These are phyloP conservation scores for Litchi chinensis DNA, from an alignment of 345 rosid genomes.

Conservation along the genomic window DNA sequence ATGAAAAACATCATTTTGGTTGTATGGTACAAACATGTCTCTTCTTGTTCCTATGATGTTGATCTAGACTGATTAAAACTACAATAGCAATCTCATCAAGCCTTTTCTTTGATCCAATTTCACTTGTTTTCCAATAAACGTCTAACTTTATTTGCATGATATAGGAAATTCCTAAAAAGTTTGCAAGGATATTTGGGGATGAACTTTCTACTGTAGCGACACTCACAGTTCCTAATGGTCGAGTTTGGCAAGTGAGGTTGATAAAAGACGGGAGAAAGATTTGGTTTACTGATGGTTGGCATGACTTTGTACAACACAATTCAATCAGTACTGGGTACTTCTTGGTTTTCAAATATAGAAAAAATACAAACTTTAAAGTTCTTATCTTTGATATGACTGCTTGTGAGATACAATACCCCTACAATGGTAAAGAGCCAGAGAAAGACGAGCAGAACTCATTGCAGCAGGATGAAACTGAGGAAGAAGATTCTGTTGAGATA, in stretches of 20 bases:
- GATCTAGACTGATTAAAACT: too few relatives aligned
- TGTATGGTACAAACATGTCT: too few relatives aligned
- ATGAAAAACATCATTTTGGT: too few relatives aligned
- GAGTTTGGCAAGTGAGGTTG: conserved; percentile 38
- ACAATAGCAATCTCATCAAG: too few relatives aligned
- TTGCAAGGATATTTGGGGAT: conserved; percentile 31
- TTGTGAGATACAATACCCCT: conserved; percentile 39
- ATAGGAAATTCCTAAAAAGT: conserved; percentile 41
- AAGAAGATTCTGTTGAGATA: not conserved
- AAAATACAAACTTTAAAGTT: conserved; percentile 35
- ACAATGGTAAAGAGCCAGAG: not conserved
- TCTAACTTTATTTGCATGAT: not conserved
- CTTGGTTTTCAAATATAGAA: conserved; percentile 39
- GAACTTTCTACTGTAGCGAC: conserved; percentile 37
- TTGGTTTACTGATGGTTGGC: conserved; percentile 48
- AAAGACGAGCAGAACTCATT: not conserved
- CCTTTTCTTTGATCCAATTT: not conserved
- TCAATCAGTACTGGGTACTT: conserved; percentile 31
- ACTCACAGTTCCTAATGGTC: conserved; percentile 34
- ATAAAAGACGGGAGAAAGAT: conserved; percentile 21
- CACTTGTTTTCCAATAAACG: not conserved
- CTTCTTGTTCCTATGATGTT: too few relatives aligned
- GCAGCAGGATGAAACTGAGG: conserved; percentile 6
- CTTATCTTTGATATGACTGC: conserved; percentile 32
- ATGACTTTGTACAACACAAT: conserved; percentile 33